Evolutionary conservation across 2,329 filamentous ascomycete species (phyloP), one percentile per base, ranked within the genome.

Genomic region (Polychaeton citri): DNA sequence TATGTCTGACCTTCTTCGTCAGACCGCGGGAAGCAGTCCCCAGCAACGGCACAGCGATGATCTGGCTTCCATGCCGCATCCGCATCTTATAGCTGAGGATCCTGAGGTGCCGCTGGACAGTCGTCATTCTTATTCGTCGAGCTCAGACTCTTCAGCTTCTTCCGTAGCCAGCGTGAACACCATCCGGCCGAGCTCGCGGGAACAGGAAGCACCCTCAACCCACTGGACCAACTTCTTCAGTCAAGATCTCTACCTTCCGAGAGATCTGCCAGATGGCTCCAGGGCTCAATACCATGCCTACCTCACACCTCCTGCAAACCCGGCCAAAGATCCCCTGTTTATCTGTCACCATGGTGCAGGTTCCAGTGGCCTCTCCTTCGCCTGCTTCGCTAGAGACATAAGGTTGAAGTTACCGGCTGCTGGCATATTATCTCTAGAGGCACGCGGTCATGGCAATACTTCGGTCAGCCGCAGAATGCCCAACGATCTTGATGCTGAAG

Each of bases 321-420:
- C 44, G 12, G 70, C 71, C 30, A 76, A 71, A 42, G 83, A 81
- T 0, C 86, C 88, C 0, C 66, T 98, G 4, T 87, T 98, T 58
- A 80, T 96, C 40, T 84, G 82, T 61, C 90, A 98, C 55, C 90
- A 98, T 61, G 90, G 90, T 26, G 90, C 84, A 28, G 90, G 90
- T 12, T 93, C 87, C 3, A 94, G 87, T 0, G 92, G 82, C 5
- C 72, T 96, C 39, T 93, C 86, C 2, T 98, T 96, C 60, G 87
- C 87, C 4, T 69, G 84, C 3, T 76, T 93, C 41, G 76, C 79
- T 2, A 69, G 74, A 31, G 81, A 92, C 55, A 76, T 96, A 42
- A 73, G 79, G 36, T 83, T 80, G 55, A 68, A 74, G 5, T 66
- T 94, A 30, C 84, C 90, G 1, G 68, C 74, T 5, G 82, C 87